phyloP scores from a whole-genome alignment of 2,329 filamentous ascomycete species.

The Fusarium secorum region DNA sequence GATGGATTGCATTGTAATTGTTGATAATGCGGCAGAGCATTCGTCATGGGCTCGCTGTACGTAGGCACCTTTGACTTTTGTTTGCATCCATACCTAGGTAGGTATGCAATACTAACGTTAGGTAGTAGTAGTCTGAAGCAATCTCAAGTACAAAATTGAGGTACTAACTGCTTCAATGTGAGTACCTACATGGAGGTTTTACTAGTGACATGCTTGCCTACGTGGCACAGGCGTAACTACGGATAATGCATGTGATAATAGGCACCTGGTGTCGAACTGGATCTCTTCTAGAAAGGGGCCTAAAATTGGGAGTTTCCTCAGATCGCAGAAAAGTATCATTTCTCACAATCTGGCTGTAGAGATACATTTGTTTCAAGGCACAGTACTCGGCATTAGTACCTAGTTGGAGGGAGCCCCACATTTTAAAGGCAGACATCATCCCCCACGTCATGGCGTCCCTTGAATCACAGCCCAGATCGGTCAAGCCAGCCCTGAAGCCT shows the following conservation, averaged over 20 bases:
- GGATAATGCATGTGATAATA: conserved; percentile 29
- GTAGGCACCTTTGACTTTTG: not conserved
- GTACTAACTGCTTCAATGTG: not conserved
- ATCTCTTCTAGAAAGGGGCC: conserved; percentile 13
- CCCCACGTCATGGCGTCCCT: conserved; percentile 33
- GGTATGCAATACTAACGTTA: not conserved
- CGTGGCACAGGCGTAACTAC: conserved; percentile 1
- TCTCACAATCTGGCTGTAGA: no score
- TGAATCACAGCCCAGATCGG: conserved; percentile 17
- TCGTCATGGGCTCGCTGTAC: not conserved
- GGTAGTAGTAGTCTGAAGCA: not conserved
- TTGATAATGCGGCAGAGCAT: not conserved
- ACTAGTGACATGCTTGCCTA: not conserved
- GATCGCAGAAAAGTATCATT: not conserved
- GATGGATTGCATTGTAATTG: not conserved
- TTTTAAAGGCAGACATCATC: conserved; percentile 27
- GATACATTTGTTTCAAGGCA: not conserved
- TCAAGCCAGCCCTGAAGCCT: conserved; percentile 24
- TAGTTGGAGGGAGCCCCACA: conserved; percentile 4
- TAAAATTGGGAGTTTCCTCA: not conserved
- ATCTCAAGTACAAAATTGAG: not conserved
- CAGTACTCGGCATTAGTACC: not conserved
- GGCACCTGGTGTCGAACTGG: not conserved
- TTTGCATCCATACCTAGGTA: not conserved
- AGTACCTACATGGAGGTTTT: not conserved